These are phyloP conservation scores for Hordeum marinum DNA, from an alignment of 176 grass and related monocot genomes.

Conservation along the genomic window DNA sequence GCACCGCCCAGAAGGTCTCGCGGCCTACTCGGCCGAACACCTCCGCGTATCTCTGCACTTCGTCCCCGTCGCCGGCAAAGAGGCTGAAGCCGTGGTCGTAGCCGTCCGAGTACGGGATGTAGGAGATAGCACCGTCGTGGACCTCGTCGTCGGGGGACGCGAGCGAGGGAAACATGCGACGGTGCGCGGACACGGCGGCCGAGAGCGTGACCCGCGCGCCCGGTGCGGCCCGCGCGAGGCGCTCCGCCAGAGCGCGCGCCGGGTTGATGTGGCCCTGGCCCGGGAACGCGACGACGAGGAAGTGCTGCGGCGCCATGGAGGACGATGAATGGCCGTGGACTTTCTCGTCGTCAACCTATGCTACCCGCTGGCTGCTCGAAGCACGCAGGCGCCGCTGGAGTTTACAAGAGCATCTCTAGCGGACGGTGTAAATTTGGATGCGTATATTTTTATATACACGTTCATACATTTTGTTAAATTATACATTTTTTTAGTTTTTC, in stretches of 20 bases:
- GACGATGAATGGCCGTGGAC: neutral
- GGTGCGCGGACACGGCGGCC: conserved; percentile 35
- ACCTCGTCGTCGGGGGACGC: conserved; percentile 31
- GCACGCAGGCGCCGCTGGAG: neutral
- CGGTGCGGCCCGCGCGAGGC: conserved; percentile 2
- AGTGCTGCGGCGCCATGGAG: conserved; percentile 31
- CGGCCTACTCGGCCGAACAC: neutral
- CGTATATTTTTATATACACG: too few relatives aligned
- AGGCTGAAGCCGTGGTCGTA: conserved; percentile 30
- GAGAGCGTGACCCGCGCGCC: conserved; percentile 47
- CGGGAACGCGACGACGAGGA: conserved; percentile 39
- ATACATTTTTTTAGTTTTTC: too few relatives aligned
- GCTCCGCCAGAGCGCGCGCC: conserved; percentile 18
- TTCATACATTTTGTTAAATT: too few relatives aligned
- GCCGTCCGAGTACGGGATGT: conserved; percentile 47
- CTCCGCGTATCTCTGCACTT: neutral
- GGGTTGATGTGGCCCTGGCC: conserved; percentile 61
- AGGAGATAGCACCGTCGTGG: conserved; percentile 36
- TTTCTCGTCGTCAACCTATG: neutral
- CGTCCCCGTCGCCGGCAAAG: neutral
- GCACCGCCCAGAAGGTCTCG: conserved; percentile 9
- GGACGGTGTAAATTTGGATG: too few relatives aligned
- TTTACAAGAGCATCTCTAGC: too few relatives aligned
- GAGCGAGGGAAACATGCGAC: conserved; percentile 35
- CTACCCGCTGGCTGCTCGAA: neutral